phyloP scores from a whole-genome alignment of 164 flowering plant species.

The Macadamia integrifolia region DNA sequence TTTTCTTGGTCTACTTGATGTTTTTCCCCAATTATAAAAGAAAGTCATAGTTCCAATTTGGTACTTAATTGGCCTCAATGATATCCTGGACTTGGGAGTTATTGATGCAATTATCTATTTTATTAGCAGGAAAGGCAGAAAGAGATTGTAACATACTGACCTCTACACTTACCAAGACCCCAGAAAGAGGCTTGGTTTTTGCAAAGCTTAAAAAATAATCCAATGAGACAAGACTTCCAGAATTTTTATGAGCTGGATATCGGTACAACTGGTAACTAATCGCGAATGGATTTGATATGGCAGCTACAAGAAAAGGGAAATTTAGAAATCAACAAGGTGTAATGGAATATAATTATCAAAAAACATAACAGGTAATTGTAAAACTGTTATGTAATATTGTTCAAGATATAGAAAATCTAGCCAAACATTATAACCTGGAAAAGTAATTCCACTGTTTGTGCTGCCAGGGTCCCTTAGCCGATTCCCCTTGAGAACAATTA shows the following conservation, averaged over 20 bases:
- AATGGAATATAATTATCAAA: not conserved
- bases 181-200: slow-evolving; percentile 23
- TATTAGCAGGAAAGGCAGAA: too few species aligned
- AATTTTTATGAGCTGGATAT: slow-evolving; percentile 32
- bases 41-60: too few species aligned
- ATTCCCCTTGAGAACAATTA: not conserved
- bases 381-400: not conserved
- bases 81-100: too few species aligned
- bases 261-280: slow-evolving; percentile 8
- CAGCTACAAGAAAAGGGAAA: slow-evolving; percentile 22
- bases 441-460: not conserved
- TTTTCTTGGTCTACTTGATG: too few species aligned
- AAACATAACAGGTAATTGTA: too few species aligned
- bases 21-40: too few species aligned
- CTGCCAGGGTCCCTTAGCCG: not conserved
- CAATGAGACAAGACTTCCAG: slow-evolving; percentile 27
- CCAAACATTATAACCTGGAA: not conserved
- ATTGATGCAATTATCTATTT: too few species aligned
- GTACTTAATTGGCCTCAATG: too few species aligned
- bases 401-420: not conserved
- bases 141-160: slow-evolving; percentile 15
- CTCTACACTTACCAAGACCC: slow-evolving; percentile 37
- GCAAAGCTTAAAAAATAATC: slow-evolving; percentile 28
- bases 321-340: not conserved
- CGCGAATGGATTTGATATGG: slow-evolving; percentile 20